Percentiles rank a stretch among this genome's conserved stretches.
These are phyloP conservation scores for Salix dunnii DNA, from an alignment of 345 rosid species.

Conservation along the genomic window DNA sequence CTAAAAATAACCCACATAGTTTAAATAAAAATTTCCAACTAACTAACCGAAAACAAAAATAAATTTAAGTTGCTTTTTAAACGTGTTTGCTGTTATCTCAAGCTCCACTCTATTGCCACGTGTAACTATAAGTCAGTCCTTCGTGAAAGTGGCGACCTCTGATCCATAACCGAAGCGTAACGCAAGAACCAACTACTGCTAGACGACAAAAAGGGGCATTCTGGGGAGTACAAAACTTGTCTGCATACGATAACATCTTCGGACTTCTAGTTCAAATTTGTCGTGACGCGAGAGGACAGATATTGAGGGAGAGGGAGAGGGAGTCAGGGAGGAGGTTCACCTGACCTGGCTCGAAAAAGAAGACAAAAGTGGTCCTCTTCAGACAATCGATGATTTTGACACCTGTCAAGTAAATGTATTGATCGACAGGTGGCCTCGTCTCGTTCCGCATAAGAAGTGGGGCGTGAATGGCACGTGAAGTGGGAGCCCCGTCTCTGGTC, in stretches of 20 bases:
- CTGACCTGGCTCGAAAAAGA: conserved; percentile 25
- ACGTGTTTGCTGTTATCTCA: not conserved
- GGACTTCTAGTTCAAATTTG: conserved; percentile 23
- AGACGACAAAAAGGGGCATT: conserved; percentile 24
- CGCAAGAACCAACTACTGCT: not conserved
- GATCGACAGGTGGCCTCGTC: not conserved
- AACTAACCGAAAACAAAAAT: too few species aligned
- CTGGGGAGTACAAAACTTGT: conserved; percentile 17
- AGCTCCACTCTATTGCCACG: not conserved
- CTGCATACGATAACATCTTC: conserved; percentile 16
- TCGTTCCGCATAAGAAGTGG: not conserved
- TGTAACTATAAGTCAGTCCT: not conserved
- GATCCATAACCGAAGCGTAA: not conserved
- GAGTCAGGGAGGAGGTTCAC: conserved; percentile 2
- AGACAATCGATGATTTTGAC: conserved; percentile 21
- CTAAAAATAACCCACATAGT: too few species aligned
- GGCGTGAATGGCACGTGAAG: conserved; percentile 47
- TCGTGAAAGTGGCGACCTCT: conserved; percentile 4
- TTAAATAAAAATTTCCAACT: too few species aligned
- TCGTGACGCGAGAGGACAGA: conserved; percentile 26
- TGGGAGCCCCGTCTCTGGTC: conserved; percentile 28
- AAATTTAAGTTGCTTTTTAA: too few species aligned
- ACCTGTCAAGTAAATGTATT: conserved; percentile 12
- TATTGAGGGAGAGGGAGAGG: not conserved
- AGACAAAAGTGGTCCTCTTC: conserved; percentile 33